Conservation (phyloP, 352 stramenopile genomes). For the Pilasporangium apinafurcum region DNA sequence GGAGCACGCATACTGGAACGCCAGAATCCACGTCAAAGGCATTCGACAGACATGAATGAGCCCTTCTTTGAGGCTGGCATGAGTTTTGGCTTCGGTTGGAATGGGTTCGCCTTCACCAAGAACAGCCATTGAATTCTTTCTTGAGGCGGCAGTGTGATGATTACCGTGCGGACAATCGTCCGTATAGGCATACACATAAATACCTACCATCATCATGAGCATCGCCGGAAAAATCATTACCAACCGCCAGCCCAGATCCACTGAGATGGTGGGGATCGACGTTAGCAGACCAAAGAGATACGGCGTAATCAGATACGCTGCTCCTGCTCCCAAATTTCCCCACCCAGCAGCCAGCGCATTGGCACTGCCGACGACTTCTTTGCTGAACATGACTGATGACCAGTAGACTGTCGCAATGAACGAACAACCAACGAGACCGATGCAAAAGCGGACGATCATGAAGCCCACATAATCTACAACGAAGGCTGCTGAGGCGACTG, state of each 20-base stretch:
- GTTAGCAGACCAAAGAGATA: slow-evolving; percentile 85
- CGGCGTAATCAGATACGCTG: slow-evolving; percentile 80
- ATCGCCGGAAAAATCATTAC: slow-evolving; percentile 81
- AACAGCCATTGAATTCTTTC: no score
- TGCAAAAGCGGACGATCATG: slow-evolving; percentile 85
- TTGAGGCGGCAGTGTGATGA: no score
- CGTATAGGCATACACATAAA: slow-evolving; percentile 49
- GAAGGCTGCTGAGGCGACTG: slow-evolving; percentile 69
- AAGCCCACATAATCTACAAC: slow-evolving; percentile 65
- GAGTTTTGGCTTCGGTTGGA: neutral
- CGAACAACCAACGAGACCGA: slow-evolving; percentile 86
- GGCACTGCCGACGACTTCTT: slow-evolving; percentile 84
- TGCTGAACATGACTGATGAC: slow-evolving; percentile 87
- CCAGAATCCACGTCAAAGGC: slow-evolving; percentile 85
- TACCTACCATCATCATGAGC: slow-evolving; percentile 63
- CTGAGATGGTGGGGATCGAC: slow-evolving; percentile 16
- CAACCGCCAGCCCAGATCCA: slow-evolving; percentile 77
- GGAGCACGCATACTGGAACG: slow-evolving; percentile 89
- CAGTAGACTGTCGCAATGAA: slow-evolving; percentile 90
- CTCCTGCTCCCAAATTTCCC: slow-evolving; percentile 89
- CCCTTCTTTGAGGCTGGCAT: neutral
- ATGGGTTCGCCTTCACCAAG: slow-evolving; percentile 42
- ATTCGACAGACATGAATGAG: slow-evolving; percentile 30
- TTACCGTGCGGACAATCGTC: slow-evolving; percentile 87
- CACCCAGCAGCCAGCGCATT: slow-evolving; percentile 88